Percentiles rank a stretch among this genome's conserved stretches.
Evolutionary conservation across 306 rosid genomes (phyloP).

Genomic region (Quercus rubra): DNA sequence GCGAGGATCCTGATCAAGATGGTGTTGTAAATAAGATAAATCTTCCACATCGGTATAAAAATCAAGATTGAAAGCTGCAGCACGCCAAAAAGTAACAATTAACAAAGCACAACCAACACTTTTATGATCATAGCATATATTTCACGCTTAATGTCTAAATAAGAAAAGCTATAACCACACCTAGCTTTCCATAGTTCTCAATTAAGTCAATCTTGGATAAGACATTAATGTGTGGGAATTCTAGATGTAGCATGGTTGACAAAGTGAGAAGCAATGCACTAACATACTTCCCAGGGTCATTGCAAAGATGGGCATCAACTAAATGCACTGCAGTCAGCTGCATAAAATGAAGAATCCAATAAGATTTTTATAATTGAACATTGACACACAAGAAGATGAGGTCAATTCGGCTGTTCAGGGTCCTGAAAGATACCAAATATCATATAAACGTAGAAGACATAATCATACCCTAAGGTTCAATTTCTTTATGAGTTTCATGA

Average conservation of each 20-base stretch:
- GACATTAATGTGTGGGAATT: slow-evolving; percentile 85
- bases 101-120: slow-evolving; percentile 16
- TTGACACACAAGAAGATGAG: slow-evolving; percentile 1
- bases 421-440: slow-evolving; percentile 15
- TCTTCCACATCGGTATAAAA: slow-evolving; percentile 93
- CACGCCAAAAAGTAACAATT: slow-evolving; percentile 9
- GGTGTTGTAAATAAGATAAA: slow-evolving; percentile 75
- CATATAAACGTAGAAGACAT: slow-evolving; percentile 14
- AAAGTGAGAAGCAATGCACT: slow-evolving; percentile 86
- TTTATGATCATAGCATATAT: background rate
- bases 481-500: slow-evolving; percentile 71
- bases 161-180: slow-evolving; percentile 34
- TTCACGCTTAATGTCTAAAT: slow-evolving; percentile 2
- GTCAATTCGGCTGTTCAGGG: background rate
- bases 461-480: slow-evolving; percentile 70
- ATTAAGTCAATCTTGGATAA: slow-evolving; percentile 91
- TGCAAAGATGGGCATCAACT: slow-evolving; percentile 92
- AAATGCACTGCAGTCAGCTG: slow-evolving; percentile 94
- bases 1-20: slow-evolving; percentile 77
- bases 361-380: slow-evolving; percentile 17
- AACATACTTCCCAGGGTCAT: slow-evolving; percentile 90
- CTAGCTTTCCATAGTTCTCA: slow-evolving; percentile 89
- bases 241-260: slow-evolving; percentile 90
- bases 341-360: slow-evolving; percentile 39
- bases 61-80: slow-evolving; percentile 89